Evolutionary conservation across 768 basidiomycete species (phyloP), one percentile per base, ranked within the genome.

Genomic region (Rickenella mellea): DNA sequence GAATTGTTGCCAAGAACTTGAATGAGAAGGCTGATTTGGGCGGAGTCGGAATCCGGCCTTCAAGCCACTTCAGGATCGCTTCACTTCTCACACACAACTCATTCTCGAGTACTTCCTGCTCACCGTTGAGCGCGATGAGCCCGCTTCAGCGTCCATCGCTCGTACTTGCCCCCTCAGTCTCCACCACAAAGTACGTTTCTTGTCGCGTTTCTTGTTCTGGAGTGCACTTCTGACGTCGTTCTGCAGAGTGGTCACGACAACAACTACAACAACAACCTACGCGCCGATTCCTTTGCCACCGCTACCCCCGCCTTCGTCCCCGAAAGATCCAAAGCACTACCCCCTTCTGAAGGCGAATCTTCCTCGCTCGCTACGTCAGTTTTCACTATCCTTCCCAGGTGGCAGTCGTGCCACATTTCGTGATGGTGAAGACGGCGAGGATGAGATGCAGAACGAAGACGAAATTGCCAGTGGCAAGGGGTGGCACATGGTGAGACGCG

Each of bases 191-290:
- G 87, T 89, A 65, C 36, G 78, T 69, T 37, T 36, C 47, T 22
- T 40, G 46, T 4, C 24, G 21, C 9, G 20, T 39, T 22, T 39
- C 25, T 42, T 7, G n/a, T 21, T 40, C 9, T 20, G 11, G 20
- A 19, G 44, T 35, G 46, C 30, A 32, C 28, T 42, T 43, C 46
- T 58, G 44, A 54, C 56, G 42, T 43, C 49, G 46, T 45, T 48
- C 30, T 50, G 27, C 55, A 91, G 88, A 41, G 85, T 91, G 53
- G 82, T 87, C 52, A 91, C 88, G 38, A 90, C 84, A n/a, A 91
- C 89, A 1, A 88, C 85, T 0, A 91, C 89, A 2, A 91, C 88
- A 1, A 91, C 89, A 2, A 78, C 82, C 9, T 89, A 91, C 65
- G 82, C 88, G 42, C 88, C 88, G n/a, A 88, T 91, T 48, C 81